Base-by-base conservation (phyloP, 768 basidiomycete genomes). In the Saitozyma podzolica region DNA sequence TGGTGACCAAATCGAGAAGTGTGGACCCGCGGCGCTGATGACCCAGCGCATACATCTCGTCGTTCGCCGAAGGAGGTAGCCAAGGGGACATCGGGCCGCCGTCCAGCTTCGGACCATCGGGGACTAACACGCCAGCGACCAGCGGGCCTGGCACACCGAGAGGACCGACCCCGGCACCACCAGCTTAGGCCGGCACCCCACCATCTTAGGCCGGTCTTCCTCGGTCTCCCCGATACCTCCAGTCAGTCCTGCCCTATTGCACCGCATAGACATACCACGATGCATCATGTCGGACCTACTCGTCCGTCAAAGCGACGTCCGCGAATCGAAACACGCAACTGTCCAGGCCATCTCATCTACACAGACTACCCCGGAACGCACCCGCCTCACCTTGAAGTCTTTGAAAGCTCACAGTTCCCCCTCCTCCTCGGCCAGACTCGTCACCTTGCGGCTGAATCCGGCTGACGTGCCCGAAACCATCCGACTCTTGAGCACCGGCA, bases 51-150 rank as follows among this genome's bases (percentile, higher is more conserved):
- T 79, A 79, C 56, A 74, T 77, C 40, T 66, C 66, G 9, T 75
- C 75, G 0, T 79, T 79, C 59, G 74, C 66, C 14, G 53, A 59
- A 8, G 74, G 61, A n/a, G 77, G 77, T 13, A 45, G 52, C 3
- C 29, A 75, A 19, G 77, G 76, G 16, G 77, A 79, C 58, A 67
- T 79, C 8, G 72, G 70, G 1, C 56, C 72, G 8, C 70, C 73
- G 3, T 59, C 58, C 8, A 50, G 70, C 16, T 76, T 67, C 52
- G 74, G 72, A 17, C 74, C 74, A 13, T 65, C 63, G 5, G 69
- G 66, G 17, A 49, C 67, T 10, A 69, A 68, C 47, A 75, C 74
- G 2, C 74, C 74, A 10, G 57, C 50, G 0, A 14, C 53, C 3
- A 54, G 50, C 3, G 43, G 51, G 5, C n/a, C 61, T 11, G 50